Conservation (phyloP, 225 moss, liverwort and hornwort species). For the Pseudisothecium myosuroides region DNA sequence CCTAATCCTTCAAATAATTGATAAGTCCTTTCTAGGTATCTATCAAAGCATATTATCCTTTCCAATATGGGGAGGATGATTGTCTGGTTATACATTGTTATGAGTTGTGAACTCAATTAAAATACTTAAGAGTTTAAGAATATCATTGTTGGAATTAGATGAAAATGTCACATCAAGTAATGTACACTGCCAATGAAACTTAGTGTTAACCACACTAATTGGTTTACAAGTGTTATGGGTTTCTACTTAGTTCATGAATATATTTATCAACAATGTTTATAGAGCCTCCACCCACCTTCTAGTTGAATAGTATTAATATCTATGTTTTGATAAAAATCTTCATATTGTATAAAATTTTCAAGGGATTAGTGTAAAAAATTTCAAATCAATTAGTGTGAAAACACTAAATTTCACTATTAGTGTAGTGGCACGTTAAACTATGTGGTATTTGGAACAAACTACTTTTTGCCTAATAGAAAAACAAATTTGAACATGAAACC, state of each 20-base stretch:
- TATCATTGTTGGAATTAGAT: not conserved
- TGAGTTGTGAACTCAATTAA: not conserved
- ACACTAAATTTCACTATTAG: not conserved
- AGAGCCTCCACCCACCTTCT: accelerated
- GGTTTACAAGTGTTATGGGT: not conserved
- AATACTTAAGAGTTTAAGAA: accelerated
- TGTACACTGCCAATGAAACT: not conserved
- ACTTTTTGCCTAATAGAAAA: not conserved
- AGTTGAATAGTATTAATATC: not conserved
- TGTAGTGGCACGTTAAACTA: not conserved
- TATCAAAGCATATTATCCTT: not conserved
- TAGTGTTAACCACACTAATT: not conserved
- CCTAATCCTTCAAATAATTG: accelerated
- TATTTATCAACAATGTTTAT: not conserved
- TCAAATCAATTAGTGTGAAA: accelerated
- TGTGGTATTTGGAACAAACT: not conserved
- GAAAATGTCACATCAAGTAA: not conserved
- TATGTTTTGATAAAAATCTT: not conserved
- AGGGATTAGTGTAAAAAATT: too few relatives aligned
- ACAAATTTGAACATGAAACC: accelerated
- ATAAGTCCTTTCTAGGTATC: accelerated
- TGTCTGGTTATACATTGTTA: not conserved
- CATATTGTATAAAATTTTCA: too few relatives aligned
- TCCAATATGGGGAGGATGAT: accelerated
- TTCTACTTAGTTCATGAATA: not conserved